Conservation (phyloP, 2,329 filamentous ascomycete genomes). For the Colletotrichum sp. region DNA sequence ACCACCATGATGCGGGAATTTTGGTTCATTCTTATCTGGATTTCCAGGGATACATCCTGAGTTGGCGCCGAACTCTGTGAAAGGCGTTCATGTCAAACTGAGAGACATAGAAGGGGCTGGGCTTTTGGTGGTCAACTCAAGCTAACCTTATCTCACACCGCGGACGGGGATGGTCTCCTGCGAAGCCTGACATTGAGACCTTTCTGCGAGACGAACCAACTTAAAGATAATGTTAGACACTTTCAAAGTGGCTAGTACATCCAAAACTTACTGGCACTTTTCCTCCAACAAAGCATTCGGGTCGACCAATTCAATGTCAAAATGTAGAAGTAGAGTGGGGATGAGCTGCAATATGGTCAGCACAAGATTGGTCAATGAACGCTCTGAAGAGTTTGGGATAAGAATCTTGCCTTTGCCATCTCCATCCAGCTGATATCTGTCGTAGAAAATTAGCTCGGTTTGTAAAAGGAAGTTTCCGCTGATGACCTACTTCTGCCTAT, state of each 20-base stretch:
- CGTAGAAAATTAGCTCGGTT: neutral
- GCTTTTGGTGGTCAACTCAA: neutral
- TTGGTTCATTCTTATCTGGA: neutral
- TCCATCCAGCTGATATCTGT: conserved; percentile 19
- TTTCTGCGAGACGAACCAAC: conserved; percentile 1
- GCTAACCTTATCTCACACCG: neutral
- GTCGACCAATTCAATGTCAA: neutral
- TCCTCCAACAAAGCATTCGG: neutral
- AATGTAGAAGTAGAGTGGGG: neutral
- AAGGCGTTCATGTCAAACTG: neutral
- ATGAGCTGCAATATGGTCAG: neutral
- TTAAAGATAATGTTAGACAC: neutral
- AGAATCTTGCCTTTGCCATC: conserved; percentile 2
- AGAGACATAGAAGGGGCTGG: neutral
- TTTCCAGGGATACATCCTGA: neutral
- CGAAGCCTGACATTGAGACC: neutral
- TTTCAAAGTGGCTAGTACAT: neutral
- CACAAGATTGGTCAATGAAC: neutral
- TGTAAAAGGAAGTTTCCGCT: neutral
- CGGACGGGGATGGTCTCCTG: neutral
- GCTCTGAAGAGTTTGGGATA: accelerated
- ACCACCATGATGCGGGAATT: neutral
- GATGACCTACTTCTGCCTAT: neutral
- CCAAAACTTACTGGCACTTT: neutral
- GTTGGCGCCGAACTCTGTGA: neutral